Percentiles rank a stretch among this genome's conserved stretches.
Evolutionary conservation across 2,329 filamentous ascomycete species (phyloP).

Genomic region (Fusarium nurragi): DNA sequence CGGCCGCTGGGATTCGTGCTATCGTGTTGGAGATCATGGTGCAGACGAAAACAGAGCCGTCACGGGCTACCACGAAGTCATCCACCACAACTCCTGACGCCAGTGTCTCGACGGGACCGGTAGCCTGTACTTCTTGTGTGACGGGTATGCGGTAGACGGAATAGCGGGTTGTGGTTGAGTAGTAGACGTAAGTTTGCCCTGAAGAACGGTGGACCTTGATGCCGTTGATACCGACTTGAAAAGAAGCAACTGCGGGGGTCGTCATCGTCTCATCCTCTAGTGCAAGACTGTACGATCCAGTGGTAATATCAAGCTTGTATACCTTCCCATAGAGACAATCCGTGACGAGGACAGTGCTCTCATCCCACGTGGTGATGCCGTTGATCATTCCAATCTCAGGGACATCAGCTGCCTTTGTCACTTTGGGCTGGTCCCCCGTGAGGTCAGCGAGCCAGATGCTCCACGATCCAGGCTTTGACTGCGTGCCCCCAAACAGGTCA

Average conservation of each 20-base stretch:
- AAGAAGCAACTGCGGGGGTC: slow-evolving; percentile 10
- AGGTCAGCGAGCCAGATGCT: slow-evolving; percentile 37
- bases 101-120: slow-evolving; percentile 27
- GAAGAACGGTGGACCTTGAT: slow-evolving; percentile 30
- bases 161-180: slow-evolving; percentile 29
- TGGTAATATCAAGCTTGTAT: slow-evolving; percentile 26
- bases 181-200: slow-evolving; percentile 27
- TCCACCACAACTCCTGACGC: slow-evolving; percentile 22
- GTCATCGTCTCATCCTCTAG: slow-evolving; percentile 33
- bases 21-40: slow-evolving; percentile 36
- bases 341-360: slow-evolving; percentile 26
- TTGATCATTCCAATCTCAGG: slow-evolving; percentile 29
- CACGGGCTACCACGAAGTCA: slow-evolving; percentile 29
- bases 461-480: slow-evolving; percentile 14
- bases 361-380: slow-evolving; percentile 36
- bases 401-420: slow-evolving; percentile 12
- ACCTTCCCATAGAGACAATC: slow-evolving; percentile 34
- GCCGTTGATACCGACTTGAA: slow-evolving; percentile 34
- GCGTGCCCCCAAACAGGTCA: slow-evolving; percentile 22
- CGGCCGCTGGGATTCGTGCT: slow-evolving; percentile 4
- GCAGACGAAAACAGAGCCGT: slow-evolving; percentile 34
- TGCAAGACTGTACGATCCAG: slow-evolving; percentile 18
- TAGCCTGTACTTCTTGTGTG: slow-evolving; percentile 2
- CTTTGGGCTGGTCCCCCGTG: slow-evolving; percentile 1
- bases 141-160: slow-evolving; percentile 30